Percentiles rank a stretch among this genome's conserved stretches.
Conservation (phyloP, 129 eudicot genomes). For the Pittosporum tobira region DNA sequence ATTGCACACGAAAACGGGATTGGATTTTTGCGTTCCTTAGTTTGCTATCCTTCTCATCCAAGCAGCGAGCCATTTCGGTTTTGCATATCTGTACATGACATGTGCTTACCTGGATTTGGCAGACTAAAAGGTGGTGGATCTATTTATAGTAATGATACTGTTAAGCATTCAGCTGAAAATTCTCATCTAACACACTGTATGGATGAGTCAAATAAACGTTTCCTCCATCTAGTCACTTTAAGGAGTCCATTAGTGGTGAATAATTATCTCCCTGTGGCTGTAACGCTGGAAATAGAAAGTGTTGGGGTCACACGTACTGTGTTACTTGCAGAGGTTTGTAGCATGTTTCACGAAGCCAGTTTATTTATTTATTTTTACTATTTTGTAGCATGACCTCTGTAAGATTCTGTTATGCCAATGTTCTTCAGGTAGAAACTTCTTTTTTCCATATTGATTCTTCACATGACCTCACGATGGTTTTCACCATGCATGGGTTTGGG, state of each 20-base stretch:
- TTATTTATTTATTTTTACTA: no score
- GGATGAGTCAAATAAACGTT: slow-evolving; percentile 43
- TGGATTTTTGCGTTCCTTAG: slow-evolving; percentile 70
- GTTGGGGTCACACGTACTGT: slow-evolving; percentile 65
- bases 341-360: slow-evolving; percentile 7
- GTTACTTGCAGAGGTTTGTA: slow-evolving; percentile 65
- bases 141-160: slow-evolving; percentile 15
- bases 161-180: slow-evolving; percentile 24
- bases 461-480: slow-evolving; percentile 63
- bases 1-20: slow-evolving; percentile 57
- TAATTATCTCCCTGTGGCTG: slow-evolving; percentile 61
- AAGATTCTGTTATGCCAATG: background rate
- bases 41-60: slow-evolving; percentile 95
- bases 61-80: slow-evolving; percentile 94
- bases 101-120: slow-evolving; percentile 51
- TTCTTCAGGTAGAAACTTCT: slow-evolving; percentile 87
- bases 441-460: slow-evolving; percentile 86
- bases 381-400: background rate
- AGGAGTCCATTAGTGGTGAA: slow-evolving; percentile 66
- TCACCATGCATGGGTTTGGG: slow-evolving; percentile 48
- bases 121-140: slow-evolving; percentile 31
- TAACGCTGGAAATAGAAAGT: slow-evolving; percentile 66
- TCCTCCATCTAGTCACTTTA: slow-evolving; percentile 56
- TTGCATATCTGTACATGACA: slow-evolving; percentile 68
- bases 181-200: slow-evolving; percentile 16